Percentiles rank a stretch among this genome's conserved stretches.
Evolutionary conservation across 202 grass and related monocot genomes (phyloP).

Genomic region (Zizania palustris): DNA sequence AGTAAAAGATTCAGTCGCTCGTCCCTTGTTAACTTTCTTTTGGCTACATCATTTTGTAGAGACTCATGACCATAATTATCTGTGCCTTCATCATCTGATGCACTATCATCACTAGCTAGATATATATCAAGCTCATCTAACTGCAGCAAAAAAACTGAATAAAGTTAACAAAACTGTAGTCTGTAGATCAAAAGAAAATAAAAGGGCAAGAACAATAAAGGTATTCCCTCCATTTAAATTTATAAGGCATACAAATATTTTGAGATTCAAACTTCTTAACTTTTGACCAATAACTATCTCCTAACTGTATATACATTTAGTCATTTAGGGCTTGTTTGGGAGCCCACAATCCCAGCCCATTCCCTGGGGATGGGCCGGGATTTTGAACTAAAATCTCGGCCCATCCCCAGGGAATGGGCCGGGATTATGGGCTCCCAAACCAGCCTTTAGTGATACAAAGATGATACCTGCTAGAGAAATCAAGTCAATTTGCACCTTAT

Average conservation of each 20-base stretch:
- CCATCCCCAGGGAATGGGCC: no score
- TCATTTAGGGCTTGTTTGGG: no score
- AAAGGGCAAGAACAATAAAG: slow-evolving; percentile 19
- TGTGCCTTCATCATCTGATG: slow-evolving; percentile 55
- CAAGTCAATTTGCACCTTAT: neutral
- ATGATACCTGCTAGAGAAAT: neutral
- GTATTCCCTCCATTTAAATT: neutral
- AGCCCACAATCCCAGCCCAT: no score
- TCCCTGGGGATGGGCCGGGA: no score
- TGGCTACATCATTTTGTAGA: slow-evolving; percentile 31
- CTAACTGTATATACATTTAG: neutral
- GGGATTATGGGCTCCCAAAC: no score
- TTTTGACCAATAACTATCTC: neutral
- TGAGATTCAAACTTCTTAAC: neutral
- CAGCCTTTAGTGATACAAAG: neutral
- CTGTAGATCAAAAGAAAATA: slow-evolving; percentile 19
- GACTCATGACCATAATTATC: slow-evolving; percentile 35
- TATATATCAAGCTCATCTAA: slow-evolving; percentile 70
- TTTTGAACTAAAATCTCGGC: no score
- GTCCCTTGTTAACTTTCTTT: slow-evolving; percentile 56
- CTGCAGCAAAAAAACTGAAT: slow-evolving; percentile 37
- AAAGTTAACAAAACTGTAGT: slow-evolving; percentile 19
- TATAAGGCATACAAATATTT: neutral
- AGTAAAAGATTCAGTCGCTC: slow-evolving; percentile 58
- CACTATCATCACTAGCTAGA: slow-evolving; percentile 68